Evolutionary conservation across 2,329 filamentous ascomycete species (phyloP), one percentile per base, ranked within the genome.

Genomic region (Pestalotiopsis sp.): DNA sequence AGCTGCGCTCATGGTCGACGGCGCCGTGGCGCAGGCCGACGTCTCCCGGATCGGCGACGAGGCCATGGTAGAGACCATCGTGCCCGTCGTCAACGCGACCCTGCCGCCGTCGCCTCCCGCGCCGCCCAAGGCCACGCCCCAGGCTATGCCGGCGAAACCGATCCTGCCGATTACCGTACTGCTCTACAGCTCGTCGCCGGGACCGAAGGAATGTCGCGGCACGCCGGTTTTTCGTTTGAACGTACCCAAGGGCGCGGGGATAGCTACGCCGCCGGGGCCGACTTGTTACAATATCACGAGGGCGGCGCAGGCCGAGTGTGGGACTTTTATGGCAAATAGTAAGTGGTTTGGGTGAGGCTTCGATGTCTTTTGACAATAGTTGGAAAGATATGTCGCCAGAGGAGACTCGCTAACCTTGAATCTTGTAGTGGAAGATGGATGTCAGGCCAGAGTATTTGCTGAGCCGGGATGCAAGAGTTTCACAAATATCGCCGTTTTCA

Each of bases 91-190:
- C 38, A 58, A 64, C 13, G 68, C 69, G 23, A 70, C 73, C 68
- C 67, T 59, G 14, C 38, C 57, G n/a, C n/a, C 61, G 17, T 13
- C 61, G 17, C 36, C 59, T 7, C 39, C 31, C 39, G 56, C 62
- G 58, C 81, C 41, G 73, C 83, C 64, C 82, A 81, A 61, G 81
- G 82, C 62, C 82, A 81, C 11, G 80, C 82, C 11, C 81, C 80
- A 31, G 58, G 17, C 49, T 49, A 31, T 41, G 12, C 66, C 70
- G 65, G 49, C 64, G 3, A 73, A 75, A 23, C 78, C 81, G 1
- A 76, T 81, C 27, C 78, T 88, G 23, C 81, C 83, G 38, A 86
- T 87, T 72, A 82, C 81, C 0, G 80, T 86, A 41, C 83, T 82
- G 2, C 81, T 88, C 64, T 82, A 78, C 73, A 77, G 76, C 38